Conservation (phyloP, 371 early-diverging fungal species). For the Lichtheimia corymbifera region DNA sequence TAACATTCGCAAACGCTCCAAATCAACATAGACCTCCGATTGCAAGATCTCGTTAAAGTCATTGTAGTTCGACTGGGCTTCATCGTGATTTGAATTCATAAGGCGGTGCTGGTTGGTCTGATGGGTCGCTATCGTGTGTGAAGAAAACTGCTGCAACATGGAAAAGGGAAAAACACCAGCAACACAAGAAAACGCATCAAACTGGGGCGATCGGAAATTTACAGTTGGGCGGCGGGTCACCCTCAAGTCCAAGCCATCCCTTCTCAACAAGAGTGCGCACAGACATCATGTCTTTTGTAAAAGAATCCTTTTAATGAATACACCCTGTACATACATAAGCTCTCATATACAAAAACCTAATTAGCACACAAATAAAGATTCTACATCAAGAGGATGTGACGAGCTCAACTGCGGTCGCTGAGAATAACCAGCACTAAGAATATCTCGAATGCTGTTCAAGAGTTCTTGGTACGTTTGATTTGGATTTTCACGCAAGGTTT, state of each 20-base stretch:
- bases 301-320: too few relatives aligned
- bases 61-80: slow-evolving; percentile 54
- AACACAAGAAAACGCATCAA: neutral
- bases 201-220: too few relatives aligned
- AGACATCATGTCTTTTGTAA: too few relatives aligned
- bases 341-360: too few relatives aligned
- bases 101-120: neutral
- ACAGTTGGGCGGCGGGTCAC: too few relatives aligned
- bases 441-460: slow-evolving; percentile 71
- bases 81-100: slow-evolving; percentile 32
- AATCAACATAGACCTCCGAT: slow-evolving; percentile 86
- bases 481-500: slow-evolving; percentile 59
- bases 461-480: slow-evolving; percentile 75
- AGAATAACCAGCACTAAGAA: slow-evolving; percentile 69
- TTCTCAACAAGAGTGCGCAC: too few relatives aligned
- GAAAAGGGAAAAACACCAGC: neutral
- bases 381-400: slow-evolving; percentile 79
- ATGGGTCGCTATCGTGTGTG: neutral
- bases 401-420: slow-evolving; percentile 85
- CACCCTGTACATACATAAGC: too few relatives aligned
- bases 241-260: too few relatives aligned
- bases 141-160: slow-evolving; percentile 3
- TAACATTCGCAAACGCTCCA: slow-evolving; percentile 77
- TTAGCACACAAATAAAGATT: slow-evolving; percentile 56
- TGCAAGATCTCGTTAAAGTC: slow-evolving; percentile 83